Conservation (phyloP, 2,329 filamentous ascomycete genomes). For the Pleurostoma richardsiae region DNA sequence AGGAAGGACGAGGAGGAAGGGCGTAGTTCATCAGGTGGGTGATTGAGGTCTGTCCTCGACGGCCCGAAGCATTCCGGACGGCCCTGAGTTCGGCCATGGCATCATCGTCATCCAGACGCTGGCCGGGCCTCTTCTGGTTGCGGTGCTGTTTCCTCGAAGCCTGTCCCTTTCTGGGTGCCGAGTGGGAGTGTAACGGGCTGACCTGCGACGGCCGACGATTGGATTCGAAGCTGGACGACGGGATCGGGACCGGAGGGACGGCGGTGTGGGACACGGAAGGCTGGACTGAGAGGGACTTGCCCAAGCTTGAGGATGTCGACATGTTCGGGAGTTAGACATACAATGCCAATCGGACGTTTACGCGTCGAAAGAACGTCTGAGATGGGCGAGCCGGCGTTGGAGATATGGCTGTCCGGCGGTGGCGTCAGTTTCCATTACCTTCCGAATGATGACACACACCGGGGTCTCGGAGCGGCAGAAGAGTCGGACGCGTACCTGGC, state of each 20-base stretch:
- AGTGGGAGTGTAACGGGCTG: constrained; percentile 22
- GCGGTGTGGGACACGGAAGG: constrained; percentile 33
- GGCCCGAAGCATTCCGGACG: constrained; percentile 53
- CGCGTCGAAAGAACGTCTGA: no score
- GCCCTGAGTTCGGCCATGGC: constrained; percentile 73
- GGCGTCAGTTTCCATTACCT: background rate
- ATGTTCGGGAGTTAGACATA: constrained; percentile 3
- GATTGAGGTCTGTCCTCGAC: constrained; percentile 93
- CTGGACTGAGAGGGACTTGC: constrained; percentile 45
- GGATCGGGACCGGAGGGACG: constrained; percentile 32
- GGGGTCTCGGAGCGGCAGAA: background rate
- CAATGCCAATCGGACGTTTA: background rate
- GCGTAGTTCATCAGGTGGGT: constrained; percentile 94
- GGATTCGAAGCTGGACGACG: constrained; percentile 43
- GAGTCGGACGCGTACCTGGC: background rate
- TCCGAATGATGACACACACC: background rate
- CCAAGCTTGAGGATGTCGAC: constrained; percentile 31
- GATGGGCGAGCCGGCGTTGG: no score
- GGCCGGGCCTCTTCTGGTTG: constrained; percentile 66
- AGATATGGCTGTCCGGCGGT: background rate
- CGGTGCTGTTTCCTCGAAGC: constrained; percentile 76
- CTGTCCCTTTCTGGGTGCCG: constrained; percentile 70
- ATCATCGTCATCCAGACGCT: constrained; percentile 71
- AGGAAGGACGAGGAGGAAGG: constrained; percentile 67
- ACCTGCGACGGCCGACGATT: constrained; percentile 39